Base-by-base conservation (phyloP, 2,329 filamentous ascomycete species). In the Didymella segeticola region DNA sequence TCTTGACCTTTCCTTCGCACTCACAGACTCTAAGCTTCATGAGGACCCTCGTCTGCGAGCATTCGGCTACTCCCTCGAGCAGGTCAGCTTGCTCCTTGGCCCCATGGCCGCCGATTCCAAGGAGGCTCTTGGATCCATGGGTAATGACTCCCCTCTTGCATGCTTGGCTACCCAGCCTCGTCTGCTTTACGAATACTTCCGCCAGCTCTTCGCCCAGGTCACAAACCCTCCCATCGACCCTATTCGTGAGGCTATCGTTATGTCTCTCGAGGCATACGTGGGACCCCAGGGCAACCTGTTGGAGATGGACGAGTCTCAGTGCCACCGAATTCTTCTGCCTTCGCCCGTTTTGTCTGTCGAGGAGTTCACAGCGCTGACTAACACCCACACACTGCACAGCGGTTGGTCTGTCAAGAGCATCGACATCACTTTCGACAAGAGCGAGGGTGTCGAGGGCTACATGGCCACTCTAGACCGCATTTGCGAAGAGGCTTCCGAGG, bases 21-120 rank as follows among this genome's bases (percentile, higher is more conserved):
- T 90, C 36, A 86, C 93, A 57, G 82, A 86, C 36, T 80, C 80
- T 23, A 86, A 83, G 25, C 82, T 98, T 14, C 93, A 97, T 71
- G 88, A 93, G 66, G 93, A 98, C 61, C 87, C 90, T 38, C 80
- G 92, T 41, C 80, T 98, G 37, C 88, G 89, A 67, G 90, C 93
- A 7, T 97, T 95, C 66, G 93, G 93, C 17, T 98, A 97, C 77
- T 96, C 93, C 6, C 89, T 96, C 58, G 93, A 98, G 80, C 93
- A 98, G 77, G 89, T 98, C 74, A 93, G 89, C 75, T 79, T 98
- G 72, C 82, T 98, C 30, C 86, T 98, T 46, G 93, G 89, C 15
- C 93, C 93, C 9, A 98, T 98, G 93, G 93, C 92, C 53, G 92
- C 92, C 20, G 93, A 98, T 70, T 96, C 96, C 56, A 98, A 98